Percentiles rank a stretch among this genome's conserved stretches.
phyloP scores from a whole-genome alignment of 169 alveolate species.

The Miamiensis avidus region DNA sequence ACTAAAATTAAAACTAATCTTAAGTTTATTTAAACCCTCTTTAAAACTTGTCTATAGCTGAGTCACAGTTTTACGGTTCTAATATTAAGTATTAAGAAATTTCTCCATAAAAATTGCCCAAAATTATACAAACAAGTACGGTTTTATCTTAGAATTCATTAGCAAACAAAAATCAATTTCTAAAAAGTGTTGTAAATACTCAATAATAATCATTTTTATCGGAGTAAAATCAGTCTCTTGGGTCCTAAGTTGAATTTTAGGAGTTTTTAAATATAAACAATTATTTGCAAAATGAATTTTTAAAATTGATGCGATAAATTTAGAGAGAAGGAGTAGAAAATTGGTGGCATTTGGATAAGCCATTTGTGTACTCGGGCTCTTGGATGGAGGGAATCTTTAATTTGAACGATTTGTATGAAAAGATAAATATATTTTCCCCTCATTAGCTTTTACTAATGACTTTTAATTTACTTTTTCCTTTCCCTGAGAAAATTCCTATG shows the following conservation, averaged over 20 bases:
- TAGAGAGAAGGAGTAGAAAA: slow-evolving; percentile 69
- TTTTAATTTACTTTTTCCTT: slow-evolving; percentile 62
- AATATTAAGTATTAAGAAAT: too few relatives aligned
- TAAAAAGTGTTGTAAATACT: too few relatives aligned
- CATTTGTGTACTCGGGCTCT: slow-evolving; percentile 73
- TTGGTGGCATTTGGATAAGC: slow-evolving; percentile 73
- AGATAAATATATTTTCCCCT: slow-evolving; percentile 52
- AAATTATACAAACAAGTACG: background rate
- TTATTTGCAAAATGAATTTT: slow-evolving; percentile 7
- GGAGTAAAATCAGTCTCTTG: too few relatives aligned
- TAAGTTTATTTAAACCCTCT: too few relatives aligned
- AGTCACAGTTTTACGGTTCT: too few relatives aligned
- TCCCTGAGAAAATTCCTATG: background rate
- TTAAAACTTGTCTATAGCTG: too few relatives aligned
- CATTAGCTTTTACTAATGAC: slow-evolving; percentile 47
- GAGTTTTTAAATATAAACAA: background rate
- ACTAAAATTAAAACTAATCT: too few relatives aligned
- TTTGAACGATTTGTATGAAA: slow-evolving; percentile 65
- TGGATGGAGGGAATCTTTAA: slow-evolving; percentile 79
- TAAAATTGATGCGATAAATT: slow-evolving; percentile 59
- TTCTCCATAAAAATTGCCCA: background rate
- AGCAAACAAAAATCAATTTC: too few relatives aligned
- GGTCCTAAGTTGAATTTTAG: background rate
- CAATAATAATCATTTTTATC: too few relatives aligned
- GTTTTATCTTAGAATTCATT: background rate